Percentiles rank a stretch among this genome's conserved stretches.
These are phyloP conservation scores for Naganishia randhawae DNA, from an alignment of 768 basidiomycete species.

Conservation along the genomic window DNA sequence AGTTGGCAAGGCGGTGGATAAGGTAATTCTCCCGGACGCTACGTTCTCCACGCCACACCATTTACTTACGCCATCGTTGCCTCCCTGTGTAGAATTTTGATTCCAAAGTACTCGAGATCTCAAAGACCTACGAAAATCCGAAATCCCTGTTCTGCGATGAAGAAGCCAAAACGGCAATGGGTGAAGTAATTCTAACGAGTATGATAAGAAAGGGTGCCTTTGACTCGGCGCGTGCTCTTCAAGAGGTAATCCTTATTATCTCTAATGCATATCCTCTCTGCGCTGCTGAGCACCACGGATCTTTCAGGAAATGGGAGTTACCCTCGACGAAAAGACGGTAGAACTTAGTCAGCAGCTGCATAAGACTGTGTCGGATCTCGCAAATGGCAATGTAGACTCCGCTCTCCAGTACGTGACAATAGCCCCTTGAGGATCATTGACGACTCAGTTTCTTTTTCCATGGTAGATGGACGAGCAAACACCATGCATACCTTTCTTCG, in stretches of 20 bases:
- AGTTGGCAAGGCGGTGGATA: constrained; percentile 83
- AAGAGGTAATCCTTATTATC: constrained; percentile 31
- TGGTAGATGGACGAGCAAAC: constrained; percentile 71
- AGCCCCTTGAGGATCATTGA: too few species aligned
- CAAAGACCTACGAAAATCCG: constrained; percentile 9
- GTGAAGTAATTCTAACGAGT: constrained; percentile 40
- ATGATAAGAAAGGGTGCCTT: constrained; percentile 44
- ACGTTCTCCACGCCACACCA: neutral
- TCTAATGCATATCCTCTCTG: neutral
- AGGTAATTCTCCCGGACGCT: constrained; percentile 57
- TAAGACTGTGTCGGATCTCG: constrained; percentile 36
- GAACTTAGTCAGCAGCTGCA: constrained; percentile 35
- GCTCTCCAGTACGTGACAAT: constrained; percentile 65
- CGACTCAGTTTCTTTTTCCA: neutral
- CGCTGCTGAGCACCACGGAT: neutral
- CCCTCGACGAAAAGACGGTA: constrained; percentile 31
- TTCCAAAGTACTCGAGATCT: neutral
- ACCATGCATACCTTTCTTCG: constrained; percentile 63
- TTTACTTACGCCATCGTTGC: neutral
- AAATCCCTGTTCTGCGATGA: constrained; percentile 39
- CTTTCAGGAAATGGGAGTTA: constrained; percentile 35
- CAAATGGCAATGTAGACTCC: constrained; percentile 52
- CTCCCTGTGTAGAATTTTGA: neutral
- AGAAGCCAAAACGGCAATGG: constrained; percentile 37
- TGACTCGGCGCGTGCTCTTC: constrained; percentile 41